These are phyloP conservation scores for Suillus americanus DNA, from an alignment of 768 basidiomycete species.

Conservation along the genomic window DNA sequence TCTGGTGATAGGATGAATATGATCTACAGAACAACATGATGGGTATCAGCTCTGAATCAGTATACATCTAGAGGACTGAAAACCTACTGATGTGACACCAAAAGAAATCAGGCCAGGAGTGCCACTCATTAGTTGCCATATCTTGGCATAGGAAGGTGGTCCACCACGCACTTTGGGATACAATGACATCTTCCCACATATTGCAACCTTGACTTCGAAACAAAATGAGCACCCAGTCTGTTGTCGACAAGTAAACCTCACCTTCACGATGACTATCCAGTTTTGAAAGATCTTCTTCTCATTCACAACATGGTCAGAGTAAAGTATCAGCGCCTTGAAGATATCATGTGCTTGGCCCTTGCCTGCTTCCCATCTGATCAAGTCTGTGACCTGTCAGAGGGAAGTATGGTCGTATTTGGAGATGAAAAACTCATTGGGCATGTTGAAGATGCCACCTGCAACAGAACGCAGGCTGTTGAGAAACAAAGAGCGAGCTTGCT, in stretches of 20 bases:
- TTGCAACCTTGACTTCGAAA: conserved; percentile 5
- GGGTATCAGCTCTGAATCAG: background rate
- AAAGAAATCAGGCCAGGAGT: conserved; percentile 5
- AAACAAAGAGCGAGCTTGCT: background rate
- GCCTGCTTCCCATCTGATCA: background rate
- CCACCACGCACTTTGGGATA: background rate
- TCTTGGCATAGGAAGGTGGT: background rate
- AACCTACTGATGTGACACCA: background rate
- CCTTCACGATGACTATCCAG: conserved; percentile 1
- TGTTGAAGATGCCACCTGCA: background rate
- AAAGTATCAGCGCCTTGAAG: conserved; percentile 1
- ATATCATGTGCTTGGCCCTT: background rate
- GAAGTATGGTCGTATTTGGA: background rate
- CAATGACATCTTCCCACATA: conserved; percentile 2
- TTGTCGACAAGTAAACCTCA: background rate
- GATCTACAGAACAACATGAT: background rate
- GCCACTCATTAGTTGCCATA: background rate
- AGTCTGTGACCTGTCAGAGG: background rate
- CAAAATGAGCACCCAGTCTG: background rate
- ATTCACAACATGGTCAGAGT: background rate
- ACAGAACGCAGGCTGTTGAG: background rate
- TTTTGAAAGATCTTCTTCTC: conserved; percentile 1
- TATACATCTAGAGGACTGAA: background rate
- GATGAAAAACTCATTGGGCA: conserved; percentile 1
- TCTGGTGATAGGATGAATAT: conserved; percentile 2